Percentiles rank a stretch among this genome's conserved stretches.
phyloP scores from a whole-genome alignment of 2,329 filamentous ascomycete genomes.

The Pyrenophora tritici-repentis region DNA sequence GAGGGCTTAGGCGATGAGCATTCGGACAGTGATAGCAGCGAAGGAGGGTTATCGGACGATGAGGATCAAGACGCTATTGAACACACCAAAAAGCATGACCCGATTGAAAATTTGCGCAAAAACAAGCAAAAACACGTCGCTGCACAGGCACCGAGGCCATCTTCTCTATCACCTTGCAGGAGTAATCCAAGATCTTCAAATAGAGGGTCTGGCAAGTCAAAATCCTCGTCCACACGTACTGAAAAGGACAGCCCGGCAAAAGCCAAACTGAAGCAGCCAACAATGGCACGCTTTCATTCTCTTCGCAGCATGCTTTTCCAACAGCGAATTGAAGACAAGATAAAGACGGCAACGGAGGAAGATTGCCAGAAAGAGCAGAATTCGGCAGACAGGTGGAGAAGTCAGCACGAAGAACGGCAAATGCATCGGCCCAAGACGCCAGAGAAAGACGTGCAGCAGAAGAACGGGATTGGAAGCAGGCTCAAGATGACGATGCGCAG shows the following conservation, averaged over 20 bases:
- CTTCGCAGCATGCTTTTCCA: conserved; percentile 42
- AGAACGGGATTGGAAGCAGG: conserved; percentile 29
- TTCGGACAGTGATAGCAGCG: conserved; percentile 35
- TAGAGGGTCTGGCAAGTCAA: conserved; percentile 13
- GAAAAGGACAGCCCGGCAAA: conserved; percentile 15
- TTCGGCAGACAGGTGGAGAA: conserved; percentile 32
- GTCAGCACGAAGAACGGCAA: conserved; percentile 35
- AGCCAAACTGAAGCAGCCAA: conserved; percentile 27
- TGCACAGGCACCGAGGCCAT: conserved; percentile 11
- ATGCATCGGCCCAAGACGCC: conserved; percentile 33
- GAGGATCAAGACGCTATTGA: conserved; percentile 11
- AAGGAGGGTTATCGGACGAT: conserved; percentile 21
- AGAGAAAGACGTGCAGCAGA: conserved; percentile 23
- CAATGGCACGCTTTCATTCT: conserved; percentile 42
- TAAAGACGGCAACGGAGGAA: conserved; percentile 26
- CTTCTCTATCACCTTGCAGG: conserved; percentile 20
- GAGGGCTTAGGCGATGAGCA: conserved; percentile 33
- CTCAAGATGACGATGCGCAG: conserved; percentile 34
- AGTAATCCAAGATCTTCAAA: conserved; percentile 14
- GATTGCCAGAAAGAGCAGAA: conserved; percentile 24
- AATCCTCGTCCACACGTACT: conserved; percentile 10
- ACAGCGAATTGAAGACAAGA: conserved; percentile 37
- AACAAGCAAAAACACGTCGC: conserved; percentile 4
- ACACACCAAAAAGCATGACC: conserved; percentile 12
- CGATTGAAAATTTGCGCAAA: conserved; percentile 14